A percentile compares a stretch with the other conserved stretches of the same genome.
phyloP scores from a whole-genome alignment of 1,139 yeast species.

The Geotrichum klebahnii region DNA sequence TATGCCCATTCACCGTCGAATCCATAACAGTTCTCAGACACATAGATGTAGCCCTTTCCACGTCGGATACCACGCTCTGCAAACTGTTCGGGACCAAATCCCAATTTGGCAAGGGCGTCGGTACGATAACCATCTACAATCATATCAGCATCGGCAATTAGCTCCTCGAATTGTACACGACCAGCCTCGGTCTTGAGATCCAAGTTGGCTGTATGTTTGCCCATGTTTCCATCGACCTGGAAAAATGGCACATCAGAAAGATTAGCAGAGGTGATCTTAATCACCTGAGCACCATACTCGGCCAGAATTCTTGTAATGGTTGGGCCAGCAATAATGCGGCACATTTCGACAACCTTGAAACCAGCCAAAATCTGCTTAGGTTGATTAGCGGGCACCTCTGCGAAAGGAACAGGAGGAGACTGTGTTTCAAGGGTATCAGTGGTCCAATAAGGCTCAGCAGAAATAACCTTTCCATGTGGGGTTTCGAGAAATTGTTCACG shows the following conservation, averaged over 20 bases:
- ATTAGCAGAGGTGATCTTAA: conserved; percentile 36
- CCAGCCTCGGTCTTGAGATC: conserved; percentile 35
- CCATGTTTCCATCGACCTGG: conserved; percentile 40
- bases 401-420: conserved; percentile 34
- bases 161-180: conserved; percentile 33
- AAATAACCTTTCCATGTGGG: conserved; percentile 36
- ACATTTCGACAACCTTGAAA: conserved; percentile 38
- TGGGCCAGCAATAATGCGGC: conserved; percentile 41
- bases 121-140: conserved; percentile 39
- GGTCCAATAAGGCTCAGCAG: conserved; percentile 33
- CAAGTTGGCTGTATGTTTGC: conserved; percentile 38
- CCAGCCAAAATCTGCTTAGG: conserved; percentile 38
- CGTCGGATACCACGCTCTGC: conserved; percentile 33
- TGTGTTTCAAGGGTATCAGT: conserved; percentile 31
- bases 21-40: conserved; percentile 41
- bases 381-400: conserved; percentile 22
- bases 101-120: conserved; percentile 36
- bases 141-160: conserved; percentile 38
- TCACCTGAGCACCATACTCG: conserved; percentile 40
- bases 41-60: conserved; percentile 39
- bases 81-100: conserved; percentile 35
- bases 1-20: conserved; percentile 38
- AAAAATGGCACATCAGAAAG: conserved; percentile 40
- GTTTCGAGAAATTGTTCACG: conserved; percentile 35
- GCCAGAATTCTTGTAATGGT: conserved; percentile 38